These are phyloP conservation scores for Kluyveromyces siamensis DNA, from an alignment of 805 yeast species.

Conservation along the genomic window DNA sequence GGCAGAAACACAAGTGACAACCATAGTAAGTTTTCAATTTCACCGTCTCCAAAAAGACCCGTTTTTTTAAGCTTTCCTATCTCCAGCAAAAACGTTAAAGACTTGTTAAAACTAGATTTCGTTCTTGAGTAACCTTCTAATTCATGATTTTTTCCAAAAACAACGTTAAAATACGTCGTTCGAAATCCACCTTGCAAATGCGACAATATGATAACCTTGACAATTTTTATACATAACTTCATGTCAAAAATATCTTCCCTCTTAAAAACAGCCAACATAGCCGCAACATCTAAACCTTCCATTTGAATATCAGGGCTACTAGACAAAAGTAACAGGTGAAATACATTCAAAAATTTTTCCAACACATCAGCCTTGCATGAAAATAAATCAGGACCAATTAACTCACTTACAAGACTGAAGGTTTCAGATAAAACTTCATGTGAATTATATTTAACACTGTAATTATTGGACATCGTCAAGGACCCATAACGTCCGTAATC, in stretches of 20 bases:
- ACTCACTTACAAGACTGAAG: conserved; percentile 37
- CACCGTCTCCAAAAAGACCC: conserved; percentile 31
- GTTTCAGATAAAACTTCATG: conserved; percentile 35
- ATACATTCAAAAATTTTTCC: conserved; percentile 29
- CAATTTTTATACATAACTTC: conserved; percentile 17
- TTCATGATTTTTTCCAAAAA: neutral
- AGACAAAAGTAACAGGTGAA: conserved; percentile 27
- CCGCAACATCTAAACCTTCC: conserved; percentile 13
- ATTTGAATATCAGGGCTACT: conserved; percentile 28
- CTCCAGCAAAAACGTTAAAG: conserved; percentile 51
- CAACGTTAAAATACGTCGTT: too few species aligned
- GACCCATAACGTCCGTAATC: conserved; percentile 39
- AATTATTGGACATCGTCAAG: conserved; percentile 39
- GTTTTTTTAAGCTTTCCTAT: conserved; percentile 46
- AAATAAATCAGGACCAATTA: conserved; percentile 48
- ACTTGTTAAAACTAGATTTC: conserved; percentile 16
- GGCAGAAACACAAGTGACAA: conserved; percentile 41
- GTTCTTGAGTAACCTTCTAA: neutral
- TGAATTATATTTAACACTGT: conserved; percentile 40
- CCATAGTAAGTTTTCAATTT: conserved; percentile 53
- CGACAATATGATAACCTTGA: conserved; percentile 10
- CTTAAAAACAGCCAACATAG: conserved; percentile 23
- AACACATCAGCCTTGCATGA: conserved; percentile 26
- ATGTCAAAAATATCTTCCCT: conserved; percentile 20
- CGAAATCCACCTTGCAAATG: neutral